These are phyloP conservation scores for Trypethelium eluteriae DNA, from an alignment of 495 filamentous ascomycete genomes.

Conservation along the genomic window DNA sequence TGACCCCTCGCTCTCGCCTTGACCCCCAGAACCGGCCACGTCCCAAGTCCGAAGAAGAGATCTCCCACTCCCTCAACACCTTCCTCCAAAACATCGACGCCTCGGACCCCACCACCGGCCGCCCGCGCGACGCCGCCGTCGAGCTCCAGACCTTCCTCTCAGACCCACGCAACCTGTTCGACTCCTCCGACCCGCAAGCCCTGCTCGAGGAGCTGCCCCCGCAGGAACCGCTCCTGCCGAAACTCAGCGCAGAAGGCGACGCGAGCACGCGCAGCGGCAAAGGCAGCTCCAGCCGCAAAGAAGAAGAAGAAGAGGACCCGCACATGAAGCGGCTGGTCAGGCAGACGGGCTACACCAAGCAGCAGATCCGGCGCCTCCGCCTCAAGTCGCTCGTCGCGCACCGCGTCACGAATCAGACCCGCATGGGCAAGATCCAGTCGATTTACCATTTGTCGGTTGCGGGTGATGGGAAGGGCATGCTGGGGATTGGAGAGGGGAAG, in stretches of 20 bases:
- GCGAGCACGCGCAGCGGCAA: constrained; percentile 19
- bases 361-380: constrained; percentile 48
- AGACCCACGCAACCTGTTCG: constrained; percentile 32
- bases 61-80: constrained; percentile 49
- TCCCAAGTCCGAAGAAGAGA: constrained; percentile 47
- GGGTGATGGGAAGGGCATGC: constrained; percentile 72
- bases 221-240: constrained; percentile 6
- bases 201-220: constrained; percentile 13
- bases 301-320: constrained; percentile 39
- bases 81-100: constrained; percentile 41
- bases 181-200: constrained; percentile 31
- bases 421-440: constrained; percentile 80
- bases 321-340: constrained; percentile 52
- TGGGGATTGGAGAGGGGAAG: constrained; percentile 89
- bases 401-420: constrained; percentile 82
- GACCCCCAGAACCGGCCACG: constrained; percentile 54
- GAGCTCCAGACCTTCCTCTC: constrained; percentile 36
- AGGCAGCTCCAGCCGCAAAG: constrained; percentile 1
- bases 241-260: constrained; percentile 11
- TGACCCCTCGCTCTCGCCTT: constrained; percentile 43
- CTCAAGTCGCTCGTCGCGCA: constrained; percentile 63
- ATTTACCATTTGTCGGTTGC: constrained; percentile 65
- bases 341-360: constrained; percentile 57
- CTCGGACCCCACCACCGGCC: constrained; percentile 27
- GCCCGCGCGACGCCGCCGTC: constrained; percentile 34